Conservation (phyloP, 345 rosid species). For the Populus pruinosa region DNA sequence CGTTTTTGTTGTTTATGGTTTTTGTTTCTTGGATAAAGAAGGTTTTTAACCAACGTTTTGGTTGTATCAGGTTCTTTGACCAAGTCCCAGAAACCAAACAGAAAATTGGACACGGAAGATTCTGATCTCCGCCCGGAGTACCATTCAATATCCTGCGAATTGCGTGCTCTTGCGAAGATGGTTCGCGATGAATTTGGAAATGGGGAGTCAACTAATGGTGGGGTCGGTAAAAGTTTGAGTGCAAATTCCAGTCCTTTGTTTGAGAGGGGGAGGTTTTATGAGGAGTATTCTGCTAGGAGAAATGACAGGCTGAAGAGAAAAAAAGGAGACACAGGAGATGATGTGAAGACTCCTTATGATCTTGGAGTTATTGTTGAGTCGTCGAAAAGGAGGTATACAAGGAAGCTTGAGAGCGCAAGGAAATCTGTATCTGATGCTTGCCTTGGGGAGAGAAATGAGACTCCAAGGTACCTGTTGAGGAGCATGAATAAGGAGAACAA, state of each 20-base stretch:
- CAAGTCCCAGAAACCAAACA: constrained; percentile 45
- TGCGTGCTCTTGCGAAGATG: constrained; percentile 55
- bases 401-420: constrained; percentile 51
- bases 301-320: constrained; percentile 77
- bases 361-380: constrained; percentile 65
- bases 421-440: constrained; percentile 48
- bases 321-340: constrained; percentile 31
- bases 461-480: constrained; percentile 69
- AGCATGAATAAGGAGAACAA: constrained; percentile 73
- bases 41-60: background rate
- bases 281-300: constrained; percentile 72
- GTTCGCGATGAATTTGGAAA: constrained; percentile 39
- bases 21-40: background rate
- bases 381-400: constrained; percentile 50
- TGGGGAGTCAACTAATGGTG: constrained; percentile 4
- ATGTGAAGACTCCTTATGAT: constrained; percentile 32
- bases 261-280: constrained; percentile 85
- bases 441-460: constrained; percentile 37
- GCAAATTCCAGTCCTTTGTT: constrained; percentile 42
- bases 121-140: constrained; percentile 53
- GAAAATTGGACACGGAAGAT: constrained; percentile 30
- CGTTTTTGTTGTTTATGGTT: background rate
- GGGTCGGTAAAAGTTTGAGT: constrained; percentile 4
- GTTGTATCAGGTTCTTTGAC: constrained; percentile 47
- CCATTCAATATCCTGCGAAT: constrained; percentile 59